A percentile compares a stretch with the other conserved stretches of the same genome.
Evolutionary conservation across 2,329 filamentous ascomycete species (phyloP).

Genomic region (Ceratocystis lukuohia): DNA sequence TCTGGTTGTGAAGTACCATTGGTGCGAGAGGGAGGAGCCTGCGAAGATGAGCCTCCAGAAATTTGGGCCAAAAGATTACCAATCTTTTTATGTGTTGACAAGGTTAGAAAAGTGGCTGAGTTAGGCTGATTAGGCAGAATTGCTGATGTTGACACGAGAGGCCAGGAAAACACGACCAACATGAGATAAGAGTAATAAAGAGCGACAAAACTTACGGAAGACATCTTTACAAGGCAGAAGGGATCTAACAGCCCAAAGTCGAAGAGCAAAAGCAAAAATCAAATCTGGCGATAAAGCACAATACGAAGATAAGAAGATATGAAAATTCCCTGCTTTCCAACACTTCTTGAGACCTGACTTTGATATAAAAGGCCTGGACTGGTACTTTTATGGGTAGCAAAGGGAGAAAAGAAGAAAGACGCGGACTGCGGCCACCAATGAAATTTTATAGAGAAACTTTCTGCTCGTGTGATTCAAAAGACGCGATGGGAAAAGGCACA

Average conservation of each 20-base stretch:
- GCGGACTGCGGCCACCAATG: neutral
- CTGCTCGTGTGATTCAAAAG: neutral
- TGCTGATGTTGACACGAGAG: neutral
- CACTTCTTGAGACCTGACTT: neutral
- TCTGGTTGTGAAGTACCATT: neutral
- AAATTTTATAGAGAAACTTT: neutral
- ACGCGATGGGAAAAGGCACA: slow-evolving; percentile 7
- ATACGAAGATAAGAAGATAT: neutral
- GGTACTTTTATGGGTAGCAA: neutral
- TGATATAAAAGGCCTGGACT: neutral
- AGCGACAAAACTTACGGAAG: slow-evolving; percentile 6
- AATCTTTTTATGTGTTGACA: slow-evolving; percentile 8
- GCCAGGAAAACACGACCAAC: neutral
- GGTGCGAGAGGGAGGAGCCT: neutral
- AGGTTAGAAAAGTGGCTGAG: slow-evolving; percentile 9
- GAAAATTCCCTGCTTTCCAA: neutral
- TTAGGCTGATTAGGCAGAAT: neutral
- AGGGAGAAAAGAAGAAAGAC: neutral
- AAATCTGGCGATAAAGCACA: neutral
- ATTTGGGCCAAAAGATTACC: slow-evolving; percentile 18
- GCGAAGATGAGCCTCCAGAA: slow-evolving; percentile 8
- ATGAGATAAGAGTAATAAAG: too few relatives aligned
- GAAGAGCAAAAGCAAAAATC: neutral
- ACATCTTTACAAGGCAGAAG: slow-evolving; percentile 3
- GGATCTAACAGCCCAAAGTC: neutral